Base-by-base conservation (phyloP, 2,329 filamentous ascomycete genomes). In the Fusarium kyushuense region DNA sequence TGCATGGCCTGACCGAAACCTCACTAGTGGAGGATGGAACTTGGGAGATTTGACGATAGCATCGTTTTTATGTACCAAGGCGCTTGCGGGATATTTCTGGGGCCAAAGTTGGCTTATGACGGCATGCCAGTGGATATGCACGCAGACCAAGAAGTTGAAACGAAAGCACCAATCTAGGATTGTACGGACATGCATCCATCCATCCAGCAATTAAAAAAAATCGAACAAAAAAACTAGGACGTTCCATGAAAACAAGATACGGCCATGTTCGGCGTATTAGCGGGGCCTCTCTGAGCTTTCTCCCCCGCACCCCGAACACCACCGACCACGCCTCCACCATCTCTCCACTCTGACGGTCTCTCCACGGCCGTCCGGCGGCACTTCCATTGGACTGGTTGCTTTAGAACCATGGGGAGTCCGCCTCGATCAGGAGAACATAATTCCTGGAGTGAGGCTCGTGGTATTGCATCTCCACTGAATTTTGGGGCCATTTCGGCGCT, bases 191-290 rank as follows among this genome's bases (percentile, higher is more conserved):
- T 38, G 35, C 35, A 38, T 38, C 35, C 35, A 38, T 38, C 35
- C 36, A 19, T 40, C 36, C 30, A 30, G 19, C 32, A 55, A 30
- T 19, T 38, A 41, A 52, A 48, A 38, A 54, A 49, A 35, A 47
- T 3, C 6, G 14, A 33, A 7, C 14, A 33, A 54, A 52, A 35
- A 57, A 53, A 42, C 57, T 49, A 59, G 58, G 58, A 52, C 53
- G 58, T 70, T 70, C 36, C 38, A 43, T 32, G 68, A 42, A 59
- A 57, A 35, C 56, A 48, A 55, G 48, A 57, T 47, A 49, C 67
- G 61, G 62, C 67, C 35, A 64, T 57, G 69, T 64, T 73, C 72
- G 72, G 72, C 72, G 70, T 72, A 74, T 74, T 74, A 72, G 72
- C 71, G 72, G 72, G 73, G 71, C 67, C 56, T 65, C 53, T 53